Evolutionary conservation across 2,329 filamentous ascomycete genomes (phyloP).

Genomic region (Colletotrichum simmondsii): DNA sequence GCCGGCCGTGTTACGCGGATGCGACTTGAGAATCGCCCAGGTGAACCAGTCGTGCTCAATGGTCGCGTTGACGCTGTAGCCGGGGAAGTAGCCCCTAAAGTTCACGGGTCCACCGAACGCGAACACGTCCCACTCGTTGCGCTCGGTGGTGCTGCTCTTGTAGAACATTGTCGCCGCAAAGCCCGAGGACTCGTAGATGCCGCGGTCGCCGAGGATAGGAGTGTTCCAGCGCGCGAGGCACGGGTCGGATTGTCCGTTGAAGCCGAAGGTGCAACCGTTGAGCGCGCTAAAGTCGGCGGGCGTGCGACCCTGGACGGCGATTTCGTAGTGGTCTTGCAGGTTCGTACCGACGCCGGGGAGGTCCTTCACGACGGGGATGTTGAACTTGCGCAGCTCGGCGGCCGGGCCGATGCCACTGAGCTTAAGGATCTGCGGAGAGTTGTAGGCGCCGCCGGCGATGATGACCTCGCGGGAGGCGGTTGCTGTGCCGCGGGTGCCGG

Average conservation of each 20-base stretch:
- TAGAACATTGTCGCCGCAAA: slow-evolving; percentile 41
- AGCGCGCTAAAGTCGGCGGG: slow-evolving; percentile 50
- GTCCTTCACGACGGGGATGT: slow-evolving; percentile 58
- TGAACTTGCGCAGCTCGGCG: slow-evolving; percentile 48
- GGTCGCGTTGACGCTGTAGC: slow-evolving; percentile 45
- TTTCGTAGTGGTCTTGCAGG: slow-evolving; percentile 67
- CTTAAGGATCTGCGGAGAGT: slow-evolving; percentile 65
- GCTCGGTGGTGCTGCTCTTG: slow-evolving; percentile 41
- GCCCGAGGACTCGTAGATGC: slow-evolving; percentile 41
- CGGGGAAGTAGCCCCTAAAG: slow-evolving; percentile 53
- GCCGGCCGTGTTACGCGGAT: slow-evolving; percentile 71
- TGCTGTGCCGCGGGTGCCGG: slow-evolving; percentile 15
- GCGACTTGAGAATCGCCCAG: slow-evolving; percentile 68
- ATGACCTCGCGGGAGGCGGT: slow-evolving; percentile 58
- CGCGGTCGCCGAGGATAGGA: slow-evolving; percentile 53
- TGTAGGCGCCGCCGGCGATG: slow-evolving; percentile 62
- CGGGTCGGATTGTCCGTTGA: slow-evolving; percentile 44
- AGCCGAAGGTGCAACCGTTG: slow-evolving; percentile 42
- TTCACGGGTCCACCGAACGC: slow-evolving; percentile 51
- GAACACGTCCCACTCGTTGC: slow-evolving; percentile 44
- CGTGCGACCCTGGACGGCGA: slow-evolving; percentile 55
- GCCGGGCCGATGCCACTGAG: slow-evolving; percentile 59
- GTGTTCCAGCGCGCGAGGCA: slow-evolving; percentile 44
- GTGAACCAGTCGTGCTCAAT: slow-evolving; percentile 52
- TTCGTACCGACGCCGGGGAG: slow-evolving; percentile 70